A percentile compares a stretch with the other conserved stretches of the same genome.
Evolutionary conservation across 2,329 filamentous ascomycete genomes (phyloP).

Genomic region (Beauveria rudraprayagi): DNA sequence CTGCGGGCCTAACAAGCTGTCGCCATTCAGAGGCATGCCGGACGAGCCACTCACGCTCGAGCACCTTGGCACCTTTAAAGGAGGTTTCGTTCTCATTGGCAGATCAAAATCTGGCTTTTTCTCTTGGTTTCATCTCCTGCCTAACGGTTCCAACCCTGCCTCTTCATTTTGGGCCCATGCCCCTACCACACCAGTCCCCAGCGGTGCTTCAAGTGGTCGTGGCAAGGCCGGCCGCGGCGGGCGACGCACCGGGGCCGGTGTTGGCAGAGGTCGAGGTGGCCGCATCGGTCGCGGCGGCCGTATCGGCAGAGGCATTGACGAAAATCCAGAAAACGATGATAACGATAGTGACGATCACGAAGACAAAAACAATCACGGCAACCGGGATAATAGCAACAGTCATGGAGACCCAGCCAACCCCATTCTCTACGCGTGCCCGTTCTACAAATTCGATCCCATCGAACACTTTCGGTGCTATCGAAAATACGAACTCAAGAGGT

Average conservation of each 20-base stretch:
- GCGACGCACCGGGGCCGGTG: background rate
- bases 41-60: background rate
- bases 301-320: background rate
- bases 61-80: background rate
- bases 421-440: background rate
- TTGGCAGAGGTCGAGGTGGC: background rate
- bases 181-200: background rate
- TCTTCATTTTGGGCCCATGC: background rate
- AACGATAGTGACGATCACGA: background rate
- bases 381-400: background rate
- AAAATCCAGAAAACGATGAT: background rate
- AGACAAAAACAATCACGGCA: background rate
- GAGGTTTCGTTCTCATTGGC: background rate
- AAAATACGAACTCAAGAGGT: conserved; percentile 2
- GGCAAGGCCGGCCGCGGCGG: background rate
- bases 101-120: background rate
- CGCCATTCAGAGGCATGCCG: background rate
- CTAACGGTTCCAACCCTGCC: too few species aligned
- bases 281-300: background rate
- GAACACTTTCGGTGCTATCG: background rate
- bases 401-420: background rate
- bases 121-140: background rate
- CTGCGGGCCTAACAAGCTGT: background rate
- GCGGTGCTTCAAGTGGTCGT: background rate
- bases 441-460: conserved; percentile 1